Percentiles rank a stretch among this genome's conserved stretches.
Conservation (phyloP, 2,329 filamentous ascomycete genomes). For the Cordyceps sp. region DNA sequence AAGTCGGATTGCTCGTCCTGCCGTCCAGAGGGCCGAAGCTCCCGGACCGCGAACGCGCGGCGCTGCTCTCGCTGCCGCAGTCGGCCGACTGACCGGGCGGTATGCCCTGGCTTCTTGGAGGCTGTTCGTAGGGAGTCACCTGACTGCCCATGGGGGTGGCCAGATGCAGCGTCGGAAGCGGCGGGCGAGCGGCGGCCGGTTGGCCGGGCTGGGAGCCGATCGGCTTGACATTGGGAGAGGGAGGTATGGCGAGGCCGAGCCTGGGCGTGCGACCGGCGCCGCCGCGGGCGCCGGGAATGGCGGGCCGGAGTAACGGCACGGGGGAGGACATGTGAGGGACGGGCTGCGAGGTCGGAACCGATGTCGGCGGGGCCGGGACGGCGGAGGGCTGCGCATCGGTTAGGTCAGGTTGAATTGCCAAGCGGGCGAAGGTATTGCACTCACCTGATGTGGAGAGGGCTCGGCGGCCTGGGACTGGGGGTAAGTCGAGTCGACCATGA, state of each 20-base stretch:
- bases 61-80: constrained; percentile 65
- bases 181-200: constrained; percentile 25
- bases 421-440: not conserved
- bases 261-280: constrained; percentile 52
- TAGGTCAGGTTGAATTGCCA: not conserved
- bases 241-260: constrained; percentile 78
- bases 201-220: constrained; percentile 46
- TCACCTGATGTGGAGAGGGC: constrained; percentile 6
- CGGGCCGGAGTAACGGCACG: constrained; percentile 67
- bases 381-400: no score
- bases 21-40: constrained; percentile 69
- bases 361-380: no score
- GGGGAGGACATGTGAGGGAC: constrained; percentile 54
- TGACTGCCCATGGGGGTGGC: constrained; percentile 79
- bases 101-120: constrained; percentile 29
- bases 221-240: constrained; percentile 68
- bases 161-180: constrained; percentile 65
- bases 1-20: constrained; percentile 63
- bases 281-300: constrained; percentile 54
- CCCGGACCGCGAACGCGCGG: constrained; percentile 63
- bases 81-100: constrained; percentile 50
- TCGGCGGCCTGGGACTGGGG: constrained; percentile 7
- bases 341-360: constrained; percentile 16
- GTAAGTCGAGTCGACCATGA: constrained; percentile 10
- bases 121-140: constrained; percentile 53